Evolutionary conservation across 306 rosid species (phyloP).

Genomic region (Sesbania bispinosa): DNA sequence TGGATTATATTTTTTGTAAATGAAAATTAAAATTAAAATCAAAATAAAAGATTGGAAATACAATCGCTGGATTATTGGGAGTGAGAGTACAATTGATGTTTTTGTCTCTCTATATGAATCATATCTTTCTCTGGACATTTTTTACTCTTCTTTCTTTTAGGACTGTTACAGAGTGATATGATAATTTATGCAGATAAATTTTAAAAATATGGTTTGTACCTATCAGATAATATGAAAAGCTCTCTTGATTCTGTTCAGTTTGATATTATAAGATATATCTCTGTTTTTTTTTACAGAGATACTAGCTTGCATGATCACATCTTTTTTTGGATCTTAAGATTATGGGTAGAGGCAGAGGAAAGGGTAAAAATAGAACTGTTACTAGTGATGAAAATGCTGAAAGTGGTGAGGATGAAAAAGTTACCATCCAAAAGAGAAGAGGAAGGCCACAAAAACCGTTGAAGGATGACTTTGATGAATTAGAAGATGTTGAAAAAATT

Average conservation of each 20-base stretch:
- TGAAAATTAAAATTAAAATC: neutral
- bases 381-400: conserved; percentile 33
- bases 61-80: neutral
- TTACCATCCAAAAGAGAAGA: conserved; percentile 37
- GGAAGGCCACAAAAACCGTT: conserved; percentile 41
- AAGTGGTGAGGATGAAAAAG: conserved; percentile 40
- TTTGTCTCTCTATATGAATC: no score
- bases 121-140: no score
- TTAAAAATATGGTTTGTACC: neutral
- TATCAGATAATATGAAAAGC: neutral
- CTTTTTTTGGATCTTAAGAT: conserved; percentile 27
- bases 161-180: neutral
- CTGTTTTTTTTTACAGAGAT: conserved; percentile 23
- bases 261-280: no score
- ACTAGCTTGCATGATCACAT: conserved; percentile 32
- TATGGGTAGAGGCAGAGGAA: conserved; percentile 58
- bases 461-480: conserved; percentile 43
- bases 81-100: neutral
- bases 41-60: no score
- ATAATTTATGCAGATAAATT: no score
- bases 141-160: no score
- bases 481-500: conserved; percentile 30
- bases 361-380: conserved; percentile 34
- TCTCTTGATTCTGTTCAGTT: no score
- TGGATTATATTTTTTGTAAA: neutral